Evolutionary conservation across 257 asterid species (phyloP).

Genomic region (Datura wrightii): DNA sequence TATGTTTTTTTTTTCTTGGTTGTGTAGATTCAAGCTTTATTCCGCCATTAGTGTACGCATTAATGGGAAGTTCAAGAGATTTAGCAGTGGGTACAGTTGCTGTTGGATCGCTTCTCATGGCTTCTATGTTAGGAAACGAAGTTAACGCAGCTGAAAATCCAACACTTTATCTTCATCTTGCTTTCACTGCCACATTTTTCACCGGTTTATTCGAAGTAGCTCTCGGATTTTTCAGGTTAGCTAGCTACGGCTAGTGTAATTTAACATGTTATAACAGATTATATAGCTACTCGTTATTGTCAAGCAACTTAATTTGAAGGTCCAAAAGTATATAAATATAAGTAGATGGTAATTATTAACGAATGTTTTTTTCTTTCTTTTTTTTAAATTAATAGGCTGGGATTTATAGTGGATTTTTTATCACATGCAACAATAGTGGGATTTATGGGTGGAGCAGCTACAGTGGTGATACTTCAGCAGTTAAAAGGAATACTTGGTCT

Average conservation of each 20-base stretch:
- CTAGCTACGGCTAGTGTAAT: no score
- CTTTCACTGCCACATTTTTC: slow-evolving; percentile 82
- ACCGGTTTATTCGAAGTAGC: slow-evolving; percentile 75
- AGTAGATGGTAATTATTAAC: background rate
- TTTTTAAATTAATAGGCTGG: slow-evolving; percentile 48
- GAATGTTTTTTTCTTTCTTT: background rate
- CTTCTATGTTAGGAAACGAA: slow-evolving; percentile 67
- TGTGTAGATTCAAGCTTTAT: slow-evolving; percentile 83
- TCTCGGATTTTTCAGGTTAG: slow-evolving; percentile 62
- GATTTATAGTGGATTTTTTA: slow-evolving; percentile 93
- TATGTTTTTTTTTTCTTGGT: background rate
- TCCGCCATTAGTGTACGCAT: slow-evolving; percentile 79
- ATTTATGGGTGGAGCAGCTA: slow-evolving; percentile 97
- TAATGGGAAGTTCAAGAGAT: slow-evolving; percentile 93
- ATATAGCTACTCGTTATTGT: no score
- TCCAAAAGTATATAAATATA: no score
- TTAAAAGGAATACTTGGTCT: slow-evolving; percentile 81
- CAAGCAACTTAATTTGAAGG: no score
- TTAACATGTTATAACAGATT: no score
- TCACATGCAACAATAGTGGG: slow-evolving; percentile 98
- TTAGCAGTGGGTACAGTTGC: slow-evolving; percentile 95
- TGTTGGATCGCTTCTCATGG: slow-evolving; percentile 77
- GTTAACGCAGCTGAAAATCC: slow-evolving; percentile 62
- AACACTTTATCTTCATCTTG: slow-evolving; percentile 72
- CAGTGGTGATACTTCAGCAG: slow-evolving; percentile 89